phyloP scores from a whole-genome alignment of 805 yeast genomes.

The Lipomyces kockii region DNA sequence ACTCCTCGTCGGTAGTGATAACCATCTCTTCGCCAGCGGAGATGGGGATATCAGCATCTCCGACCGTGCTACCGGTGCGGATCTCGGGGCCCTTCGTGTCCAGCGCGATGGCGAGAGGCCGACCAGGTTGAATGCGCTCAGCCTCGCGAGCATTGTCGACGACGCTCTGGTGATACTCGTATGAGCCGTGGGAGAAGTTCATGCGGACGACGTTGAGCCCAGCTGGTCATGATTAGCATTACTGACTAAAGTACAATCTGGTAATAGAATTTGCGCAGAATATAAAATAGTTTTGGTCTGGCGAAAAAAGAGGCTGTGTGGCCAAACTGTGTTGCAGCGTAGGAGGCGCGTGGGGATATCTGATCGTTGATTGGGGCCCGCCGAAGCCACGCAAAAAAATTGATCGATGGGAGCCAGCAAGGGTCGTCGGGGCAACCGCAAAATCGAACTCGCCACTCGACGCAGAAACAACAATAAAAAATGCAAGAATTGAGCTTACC shows the following conservation, averaged over 20 bases:
- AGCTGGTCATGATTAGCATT: conserved; percentile 50
- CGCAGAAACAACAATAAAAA: neutral
- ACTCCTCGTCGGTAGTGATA: conserved; percentile 88
- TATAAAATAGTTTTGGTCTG: neutral
- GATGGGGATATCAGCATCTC: conserved; percentile 80
- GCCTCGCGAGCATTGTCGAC: conserved; percentile 96
- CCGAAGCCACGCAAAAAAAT: neutral
- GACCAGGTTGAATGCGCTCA: conserved; percentile 85
- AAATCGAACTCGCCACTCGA: neutral
- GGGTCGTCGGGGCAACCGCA: neutral
- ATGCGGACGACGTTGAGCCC: conserved; percentile 97
- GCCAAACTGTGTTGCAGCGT: neutral
- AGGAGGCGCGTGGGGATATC: neutral
- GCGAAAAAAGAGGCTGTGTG: neutral
- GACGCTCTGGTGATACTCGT: conserved; percentile 97
- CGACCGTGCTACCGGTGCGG: conserved; percentile 94
- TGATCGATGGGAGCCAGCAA: neutral
- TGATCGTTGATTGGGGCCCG: conserved; percentile 4
- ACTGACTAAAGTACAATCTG: neutral
- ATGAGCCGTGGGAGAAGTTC: conserved; percentile 98
- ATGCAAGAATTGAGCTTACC: conserved; percentile 32
- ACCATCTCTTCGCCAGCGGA: conserved; percentile 85
- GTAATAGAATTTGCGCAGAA: neutral
- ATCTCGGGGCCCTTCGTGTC: conserved; percentile 99
- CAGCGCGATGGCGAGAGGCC: conserved; percentile 97